Base-by-base conservation (phyloP, 2,329 filamentous ascomycete genomes). In the Aureobasidium sp. region DNA sequence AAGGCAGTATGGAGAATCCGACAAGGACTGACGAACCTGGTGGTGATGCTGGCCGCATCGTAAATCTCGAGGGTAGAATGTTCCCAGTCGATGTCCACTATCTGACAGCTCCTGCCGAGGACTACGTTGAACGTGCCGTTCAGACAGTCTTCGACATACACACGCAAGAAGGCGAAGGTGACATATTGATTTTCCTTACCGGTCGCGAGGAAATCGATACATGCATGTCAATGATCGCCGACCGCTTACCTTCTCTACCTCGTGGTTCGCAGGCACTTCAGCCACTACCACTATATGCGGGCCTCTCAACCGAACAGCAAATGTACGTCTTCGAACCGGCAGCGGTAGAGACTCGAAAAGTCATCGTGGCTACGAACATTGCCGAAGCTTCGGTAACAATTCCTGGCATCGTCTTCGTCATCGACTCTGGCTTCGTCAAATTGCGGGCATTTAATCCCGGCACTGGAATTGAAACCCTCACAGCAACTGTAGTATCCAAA, bases 301-400 rank as follows among this genome's bases (percentile, higher is more conserved):
- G 93, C 2, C 82, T 97, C 6, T 85, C 91, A 1, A 91, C 88
- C 9, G 92, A 97, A 66, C 87, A 97, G 70, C 94, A 97, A 71
- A 93, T 96, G 85, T 92, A 92, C 67, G 88, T 97, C 44, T 97
- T 97, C 71, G 91, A 96, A 68, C 86, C 88, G 60, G 79, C 91
- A 1, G 86, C 90, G 0, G 86, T 90, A 64, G 87, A 92, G 63
- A 92, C 87, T 1, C 84, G 94, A 45, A 97, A 97, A 72, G 89
- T 97, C 42, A 89, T 99, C 39, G 87, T 97, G 67, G 88, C 90
- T 4, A 97, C 94, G 63, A 97, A 97, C 72, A 97, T 97, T 66
- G 91, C 94, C 14, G 94, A 99, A 78, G 93, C 94, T 5, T 96
- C 91, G 1, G 88, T 99, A 47, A 97, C 94, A 17, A 95, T 97